phyloP scores from a whole-genome alignment of 768 basidiomycete species.

The Collybia mongolica region DNA sequence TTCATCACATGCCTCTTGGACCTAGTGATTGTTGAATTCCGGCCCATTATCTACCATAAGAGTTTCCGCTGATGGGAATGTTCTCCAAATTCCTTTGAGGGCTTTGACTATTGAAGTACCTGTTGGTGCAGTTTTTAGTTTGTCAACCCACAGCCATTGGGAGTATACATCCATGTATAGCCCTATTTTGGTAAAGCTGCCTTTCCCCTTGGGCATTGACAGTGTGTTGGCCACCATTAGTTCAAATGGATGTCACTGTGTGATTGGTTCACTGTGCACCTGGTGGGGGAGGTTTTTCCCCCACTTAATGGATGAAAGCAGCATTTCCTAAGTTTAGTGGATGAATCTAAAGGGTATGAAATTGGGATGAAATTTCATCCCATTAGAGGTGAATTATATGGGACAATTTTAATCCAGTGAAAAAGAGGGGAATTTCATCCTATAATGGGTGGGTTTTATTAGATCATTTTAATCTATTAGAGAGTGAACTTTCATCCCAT shows the following conservation, averaged over 20 bases:
- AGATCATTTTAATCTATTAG: too few relatives aligned
- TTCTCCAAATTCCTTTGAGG: not conserved
- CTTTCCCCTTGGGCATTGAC: slow-evolving; percentile 29
- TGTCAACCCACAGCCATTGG: slow-evolving; percentile 5
- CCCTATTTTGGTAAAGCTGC: slow-evolving; percentile 25
- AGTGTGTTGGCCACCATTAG: slow-evolving; percentile 33
- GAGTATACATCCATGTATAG: slow-evolving; percentile 16
- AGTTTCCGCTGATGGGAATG: not conserved
- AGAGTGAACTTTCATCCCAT: too few relatives aligned
- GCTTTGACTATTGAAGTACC: not conserved
- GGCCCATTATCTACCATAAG: slow-evolving; percentile 1
- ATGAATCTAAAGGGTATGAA: too few relatives aligned
- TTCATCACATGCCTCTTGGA: not conserved
- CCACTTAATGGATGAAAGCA: too few relatives aligned
- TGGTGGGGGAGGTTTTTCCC: too few relatives aligned
- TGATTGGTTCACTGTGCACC: slow-evolving; percentile 33
- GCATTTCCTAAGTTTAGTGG: too few relatives aligned
- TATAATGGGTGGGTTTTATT: too few relatives aligned
- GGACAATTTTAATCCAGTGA: too few relatives aligned
- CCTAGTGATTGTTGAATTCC: not conserved
- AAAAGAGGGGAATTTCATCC: too few relatives aligned
- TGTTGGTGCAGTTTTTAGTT: slow-evolving; percentile 4
- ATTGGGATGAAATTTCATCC: too few relatives aligned
- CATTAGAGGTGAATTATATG: too few relatives aligned
- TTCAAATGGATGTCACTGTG: slow-evolving; percentile 31